phyloP scores from a whole-genome alignment of 805 yeast genomes.

The Deakozyma indianensis region DNA sequence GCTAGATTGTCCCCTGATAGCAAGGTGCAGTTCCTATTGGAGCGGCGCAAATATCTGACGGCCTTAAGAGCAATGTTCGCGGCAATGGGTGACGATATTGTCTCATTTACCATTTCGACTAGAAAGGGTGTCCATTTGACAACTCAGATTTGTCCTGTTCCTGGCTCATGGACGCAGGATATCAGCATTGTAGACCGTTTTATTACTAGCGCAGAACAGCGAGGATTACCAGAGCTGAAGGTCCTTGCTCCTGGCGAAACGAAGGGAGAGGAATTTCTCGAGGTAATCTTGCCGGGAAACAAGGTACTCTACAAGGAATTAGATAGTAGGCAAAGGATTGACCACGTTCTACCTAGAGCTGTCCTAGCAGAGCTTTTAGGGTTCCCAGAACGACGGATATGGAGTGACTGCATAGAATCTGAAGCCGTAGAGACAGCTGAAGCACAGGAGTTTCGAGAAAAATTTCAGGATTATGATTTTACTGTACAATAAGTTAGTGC shows the following conservation, averaged over 20 bases:
- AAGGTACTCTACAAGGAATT: background rate
- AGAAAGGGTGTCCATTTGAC: background rate
- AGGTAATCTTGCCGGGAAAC: background rate
- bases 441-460: background rate
- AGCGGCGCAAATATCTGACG: slow-evolving; percentile 34
- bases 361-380: background rate
- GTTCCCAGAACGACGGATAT: background rate
- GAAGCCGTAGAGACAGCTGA: background rate
- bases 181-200: background rate
- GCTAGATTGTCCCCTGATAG: background rate
- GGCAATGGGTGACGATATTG: background rate
- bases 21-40: background rate
- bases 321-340: background rate
- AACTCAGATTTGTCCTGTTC: background rate
- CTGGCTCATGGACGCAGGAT: background rate
- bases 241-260: background rate
- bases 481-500: background rate
- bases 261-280: background rate
- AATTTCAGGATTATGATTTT: background rate
- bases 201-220: background rate
- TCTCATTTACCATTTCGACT: background rate
- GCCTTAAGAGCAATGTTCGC: background rate
- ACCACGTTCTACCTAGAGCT: background rate
- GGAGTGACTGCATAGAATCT: background rate
- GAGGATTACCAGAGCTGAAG: background rate